Evolutionary conservation across 768 basidiomycete genomes (phyloP).

Genomic region (Termitomyces sp.): DNA sequence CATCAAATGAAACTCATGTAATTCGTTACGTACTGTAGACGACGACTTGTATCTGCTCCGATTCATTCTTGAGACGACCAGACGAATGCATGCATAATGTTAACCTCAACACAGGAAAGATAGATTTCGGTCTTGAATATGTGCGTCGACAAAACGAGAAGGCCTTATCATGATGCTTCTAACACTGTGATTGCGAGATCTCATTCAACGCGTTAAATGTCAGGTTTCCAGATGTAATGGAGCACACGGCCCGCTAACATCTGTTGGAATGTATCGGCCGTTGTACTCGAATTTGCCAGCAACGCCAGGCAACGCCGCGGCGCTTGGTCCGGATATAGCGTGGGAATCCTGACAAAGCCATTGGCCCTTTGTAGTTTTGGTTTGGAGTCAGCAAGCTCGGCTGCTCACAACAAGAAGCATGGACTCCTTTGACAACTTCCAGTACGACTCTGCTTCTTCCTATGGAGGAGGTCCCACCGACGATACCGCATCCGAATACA

Average conservation of each 20-base stretch:
- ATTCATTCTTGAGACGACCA: neutral
- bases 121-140: too few relatives aligned
- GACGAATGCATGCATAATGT: neutral
- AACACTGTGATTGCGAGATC: neutral
- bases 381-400: slow-evolving; percentile 4
- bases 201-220: neutral
- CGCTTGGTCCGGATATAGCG: too few relatives aligned
- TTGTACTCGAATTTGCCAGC: too few relatives aligned
- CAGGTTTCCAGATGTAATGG: neutral
- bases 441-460: slow-evolving; percentile 79
- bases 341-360: slow-evolving; percentile 7
- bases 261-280: too few relatives aligned
- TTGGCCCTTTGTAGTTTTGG: neutral
- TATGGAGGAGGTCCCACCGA: slow-evolving; percentile 77
- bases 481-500: slow-evolving; percentile 80
- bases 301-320: too few relatives aligned
- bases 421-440: slow-evolving; percentile 85
- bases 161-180: neutral
- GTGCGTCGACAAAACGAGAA: neutral
- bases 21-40: too few relatives aligned
- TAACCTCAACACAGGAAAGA: neutral
- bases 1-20: too few relatives aligned
- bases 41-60: too few relatives aligned
- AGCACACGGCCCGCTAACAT: neutral
- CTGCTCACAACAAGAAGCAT: slow-evolving; percentile 33